phyloP scores from a whole-genome alignment of 1,139 yeast genomes.

The Keqinozyma sinolaborantium region DNA sequence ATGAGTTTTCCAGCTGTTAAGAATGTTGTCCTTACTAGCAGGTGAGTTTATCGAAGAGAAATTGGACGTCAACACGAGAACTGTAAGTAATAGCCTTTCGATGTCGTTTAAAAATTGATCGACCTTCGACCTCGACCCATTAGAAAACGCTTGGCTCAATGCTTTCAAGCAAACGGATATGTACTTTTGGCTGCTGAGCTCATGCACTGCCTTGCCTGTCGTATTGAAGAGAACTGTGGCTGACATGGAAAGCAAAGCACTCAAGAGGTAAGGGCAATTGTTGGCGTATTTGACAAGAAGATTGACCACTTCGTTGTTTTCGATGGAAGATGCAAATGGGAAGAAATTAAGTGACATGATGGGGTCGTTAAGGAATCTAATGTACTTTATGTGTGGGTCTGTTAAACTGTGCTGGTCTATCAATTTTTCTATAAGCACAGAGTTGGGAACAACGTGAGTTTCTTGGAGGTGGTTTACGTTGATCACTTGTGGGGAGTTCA shows the following conservation, averaged over 20 bases:
- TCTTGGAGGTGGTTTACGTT: conserved; percentile 5
- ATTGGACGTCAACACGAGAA: conserved; percentile 31
- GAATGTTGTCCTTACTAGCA: conserved; percentile 13
- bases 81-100: conserved; percentile 36
- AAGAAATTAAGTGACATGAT: conserved; percentile 28
- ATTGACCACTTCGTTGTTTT: conserved; percentile 30
- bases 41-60: conserved; percentile 30
- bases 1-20: conserved; percentile 37
- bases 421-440: conserved; percentile 21
- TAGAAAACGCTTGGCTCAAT: conserved; percentile 29
- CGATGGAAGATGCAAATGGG: conserved; percentile 38
- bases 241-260: conserved; percentile 32
- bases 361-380: conserved; percentile 25
- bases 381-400: conserved; percentile 30
- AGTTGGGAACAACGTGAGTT: conserved; percentile 9
- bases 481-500: conserved; percentile 8
- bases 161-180: conserved; percentile 28
- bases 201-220: conserved; percentile 28
- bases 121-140: conserved; percentile 13
- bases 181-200: conserved; percentile 27
- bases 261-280: conserved; percentile 32
- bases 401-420: conserved; percentile 19
- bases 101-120: conserved; percentile 24
- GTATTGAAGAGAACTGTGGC: conserved; percentile 37
- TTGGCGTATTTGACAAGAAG: conserved; percentile 31